Evolutionary conservation across 1,139 yeast species (phyloP).

Genomic region (Yamadazyma atmosphaerica): DNA sequence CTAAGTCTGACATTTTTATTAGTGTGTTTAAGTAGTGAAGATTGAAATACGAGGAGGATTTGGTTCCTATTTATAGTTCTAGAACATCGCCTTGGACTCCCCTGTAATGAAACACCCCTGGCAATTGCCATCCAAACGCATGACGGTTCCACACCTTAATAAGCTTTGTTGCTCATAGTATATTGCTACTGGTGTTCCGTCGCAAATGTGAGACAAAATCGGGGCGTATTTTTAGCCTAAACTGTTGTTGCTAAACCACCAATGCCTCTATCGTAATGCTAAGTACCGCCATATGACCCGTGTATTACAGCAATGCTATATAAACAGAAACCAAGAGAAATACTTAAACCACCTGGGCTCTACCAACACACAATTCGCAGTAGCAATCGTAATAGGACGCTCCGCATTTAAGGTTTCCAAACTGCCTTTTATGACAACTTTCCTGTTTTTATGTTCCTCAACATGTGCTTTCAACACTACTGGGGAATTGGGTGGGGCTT

Average conservation of each 20-base stretch:
- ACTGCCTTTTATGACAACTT: slow-evolving; percentile 71
- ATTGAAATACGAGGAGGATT: background rate
- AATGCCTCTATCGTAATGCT: too few relatives aligned
- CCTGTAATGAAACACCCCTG: too few relatives aligned
- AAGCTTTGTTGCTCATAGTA: background rate
- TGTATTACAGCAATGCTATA: slow-evolving; percentile 13
- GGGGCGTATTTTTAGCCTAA: background rate
- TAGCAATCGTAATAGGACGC: slow-evolving; percentile 46
- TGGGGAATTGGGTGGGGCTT: slow-evolving; percentile 65
- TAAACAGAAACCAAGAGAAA: slow-evolving; percentile 55
- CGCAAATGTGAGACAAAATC: too few relatives aligned
- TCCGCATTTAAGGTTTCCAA: slow-evolving; percentile 45
- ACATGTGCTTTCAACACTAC: slow-evolving; percentile 72
- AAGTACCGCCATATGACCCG: too few relatives aligned
- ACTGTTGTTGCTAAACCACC: too few relatives aligned
- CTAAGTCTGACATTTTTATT: slow-evolving; percentile 41
- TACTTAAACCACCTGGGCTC: slow-evolving; percentile 83
- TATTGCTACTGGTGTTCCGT: background rate
- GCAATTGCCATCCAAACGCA: too few relatives aligned
- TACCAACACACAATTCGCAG: slow-evolving; percentile 63
- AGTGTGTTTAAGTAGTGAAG: background rate
- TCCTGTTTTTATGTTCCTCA: slow-evolving; percentile 69
- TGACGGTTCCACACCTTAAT: background rate
- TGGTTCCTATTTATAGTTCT: slow-evolving; percentile 5
- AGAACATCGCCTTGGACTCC: too few relatives aligned